phyloP scores from a whole-genome alignment of 1,284 basidiomycete species.

The Inonotus hispidus region DNA sequence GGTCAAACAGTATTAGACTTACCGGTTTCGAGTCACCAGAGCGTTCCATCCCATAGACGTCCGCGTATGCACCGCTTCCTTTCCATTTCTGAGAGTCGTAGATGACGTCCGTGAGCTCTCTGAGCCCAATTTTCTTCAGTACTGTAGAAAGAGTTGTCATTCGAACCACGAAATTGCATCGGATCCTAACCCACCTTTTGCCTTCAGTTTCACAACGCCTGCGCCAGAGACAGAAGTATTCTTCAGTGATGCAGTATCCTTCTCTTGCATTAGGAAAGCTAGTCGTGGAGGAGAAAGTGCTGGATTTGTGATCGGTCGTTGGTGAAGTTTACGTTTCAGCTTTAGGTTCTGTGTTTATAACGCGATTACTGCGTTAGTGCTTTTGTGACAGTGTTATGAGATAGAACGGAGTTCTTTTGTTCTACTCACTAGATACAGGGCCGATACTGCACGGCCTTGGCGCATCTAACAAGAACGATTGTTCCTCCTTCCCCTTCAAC shows the following conservation, averaged over 20 bases:
- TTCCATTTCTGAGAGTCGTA: not conserved
- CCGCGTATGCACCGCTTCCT: not conserved
- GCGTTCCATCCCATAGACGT: not conserved
- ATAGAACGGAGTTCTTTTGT: too few relatives aligned
- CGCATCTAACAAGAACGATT: too few relatives aligned
- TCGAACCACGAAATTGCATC: not conserved
- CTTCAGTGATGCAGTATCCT: too few relatives aligned
- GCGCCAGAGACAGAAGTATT: too few relatives aligned
- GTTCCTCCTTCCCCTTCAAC: too few relatives aligned
- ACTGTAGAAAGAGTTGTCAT: not conserved
- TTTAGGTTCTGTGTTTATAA: too few relatives aligned
- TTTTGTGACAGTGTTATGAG: too few relatives aligned
- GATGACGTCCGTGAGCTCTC: not conserved
- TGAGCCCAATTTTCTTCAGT: not conserved
- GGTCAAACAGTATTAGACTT: not conserved
- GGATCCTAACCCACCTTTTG: not conserved
- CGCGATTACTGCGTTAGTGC: too few relatives aligned
- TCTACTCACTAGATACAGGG: too few relatives aligned
- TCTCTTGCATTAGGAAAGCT: not conserved
- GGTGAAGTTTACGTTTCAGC: too few relatives aligned
- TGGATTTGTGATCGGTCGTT: too few relatives aligned
- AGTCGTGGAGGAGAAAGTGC: not conserved
- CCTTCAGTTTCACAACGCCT: not conserved
- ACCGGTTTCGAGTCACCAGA: not conserved
- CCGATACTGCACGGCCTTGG: too few relatives aligned